Conservation (phyloP, 495 filamentous ascomycete species). For the Neurospora sp. region DNA sequence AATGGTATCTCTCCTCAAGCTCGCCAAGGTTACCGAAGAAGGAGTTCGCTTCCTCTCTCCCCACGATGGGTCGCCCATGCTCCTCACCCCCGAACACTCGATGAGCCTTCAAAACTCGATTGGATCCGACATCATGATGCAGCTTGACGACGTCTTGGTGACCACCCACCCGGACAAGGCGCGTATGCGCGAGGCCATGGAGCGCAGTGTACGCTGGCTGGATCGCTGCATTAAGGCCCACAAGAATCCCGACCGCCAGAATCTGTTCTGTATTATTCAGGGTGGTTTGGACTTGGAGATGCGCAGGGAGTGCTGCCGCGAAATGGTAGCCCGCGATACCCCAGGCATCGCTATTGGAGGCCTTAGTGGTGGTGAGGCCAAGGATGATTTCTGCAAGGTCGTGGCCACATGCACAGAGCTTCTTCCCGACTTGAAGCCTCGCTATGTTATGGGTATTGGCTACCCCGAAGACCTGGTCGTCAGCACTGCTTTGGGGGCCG, state of each 20-base stretch:
- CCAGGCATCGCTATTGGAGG: conserved; percentile 96
- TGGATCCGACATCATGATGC: conserved; percentile 98
- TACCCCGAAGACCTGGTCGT: conserved; percentile 95
- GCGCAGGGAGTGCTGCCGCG: conserved; percentile 68
- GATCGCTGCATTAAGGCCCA: conserved; percentile 93
- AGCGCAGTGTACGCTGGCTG: conserved; percentile 94
- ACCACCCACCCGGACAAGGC: conserved; percentile 81
- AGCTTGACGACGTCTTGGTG: conserved; percentile 92
- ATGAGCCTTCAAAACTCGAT: conserved; percentile 95
- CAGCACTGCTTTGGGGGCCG: conserved; percentile 82
- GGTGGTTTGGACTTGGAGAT: conserved; percentile 88
- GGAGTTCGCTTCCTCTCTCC: conserved; percentile 91
- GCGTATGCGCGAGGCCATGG: conserved; percentile 90
- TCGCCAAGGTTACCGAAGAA: conserved; percentile 89
- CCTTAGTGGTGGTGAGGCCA: conserved; percentile 69
- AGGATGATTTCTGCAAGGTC: conserved; percentile 47
- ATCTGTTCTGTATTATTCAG: conserved; percentile 98
- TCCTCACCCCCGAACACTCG: conserved; percentile 94
- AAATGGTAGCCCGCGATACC: conserved; percentile 87
- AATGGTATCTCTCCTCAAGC: conserved; percentile 93
- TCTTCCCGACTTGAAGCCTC: conserved; percentile 79
- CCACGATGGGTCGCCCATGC: conserved; percentile 93
- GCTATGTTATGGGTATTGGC: conserved; percentile 98
- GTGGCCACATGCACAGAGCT: conserved; percentile 78
- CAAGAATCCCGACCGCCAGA: conserved; percentile 68